These are phyloP conservation scores for Teratosphaeria zuluensis DNA, from an alignment of 2,329 filamentous ascomycete genomes.

Conservation along the genomic window DNA sequence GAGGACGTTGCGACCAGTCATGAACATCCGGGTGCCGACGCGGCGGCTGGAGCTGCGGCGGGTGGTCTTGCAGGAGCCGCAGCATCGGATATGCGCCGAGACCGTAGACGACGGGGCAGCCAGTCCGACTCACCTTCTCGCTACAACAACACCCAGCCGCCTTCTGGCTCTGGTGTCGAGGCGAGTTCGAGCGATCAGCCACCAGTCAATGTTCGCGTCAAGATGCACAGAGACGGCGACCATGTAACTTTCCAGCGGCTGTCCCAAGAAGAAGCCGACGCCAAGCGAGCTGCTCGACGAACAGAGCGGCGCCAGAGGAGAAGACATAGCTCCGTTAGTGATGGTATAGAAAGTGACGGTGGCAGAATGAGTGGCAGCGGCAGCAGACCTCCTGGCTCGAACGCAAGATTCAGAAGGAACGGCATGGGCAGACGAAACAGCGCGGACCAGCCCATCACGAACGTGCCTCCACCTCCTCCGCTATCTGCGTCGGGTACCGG, in stretches of 20 bases:
- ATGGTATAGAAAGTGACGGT: constrained; percentile 25
- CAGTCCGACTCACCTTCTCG: constrained; percentile 21
- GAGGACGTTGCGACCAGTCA: constrained; percentile 17
- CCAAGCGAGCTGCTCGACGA: constrained; percentile 46
- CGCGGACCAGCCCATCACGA: constrained; percentile 22
- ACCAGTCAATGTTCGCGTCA: constrained; percentile 55
- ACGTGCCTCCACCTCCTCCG: constrained; percentile 22
- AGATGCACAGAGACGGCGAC: constrained; percentile 54
- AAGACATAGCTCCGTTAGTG: constrained; percentile 26
- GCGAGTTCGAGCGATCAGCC: constrained; percentile 31
- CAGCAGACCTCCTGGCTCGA: constrained; percentile 5
- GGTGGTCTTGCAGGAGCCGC: constrained; percentile 15
- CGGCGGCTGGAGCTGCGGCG: constrained; percentile 8
- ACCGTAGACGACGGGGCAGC: constrained; percentile 6
- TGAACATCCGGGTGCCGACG: constrained; percentile 2
- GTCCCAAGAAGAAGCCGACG: constrained; percentile 53
- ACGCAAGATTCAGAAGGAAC: constrained; percentile 12
- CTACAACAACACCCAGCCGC: constrained; percentile 19
- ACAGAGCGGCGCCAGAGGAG: constrained; percentile 31
- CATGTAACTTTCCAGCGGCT: constrained; percentile 53
- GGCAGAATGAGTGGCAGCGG: neutral
- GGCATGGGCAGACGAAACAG: constrained; percentile 12
- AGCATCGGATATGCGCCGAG: constrained; percentile 10
- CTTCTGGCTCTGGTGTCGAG: constrained; percentile 16
- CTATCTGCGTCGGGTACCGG: constrained; percentile 15